Conservation (phyloP, 768 basidiomycete species). For the Lanmaoa rubissima region DNA sequence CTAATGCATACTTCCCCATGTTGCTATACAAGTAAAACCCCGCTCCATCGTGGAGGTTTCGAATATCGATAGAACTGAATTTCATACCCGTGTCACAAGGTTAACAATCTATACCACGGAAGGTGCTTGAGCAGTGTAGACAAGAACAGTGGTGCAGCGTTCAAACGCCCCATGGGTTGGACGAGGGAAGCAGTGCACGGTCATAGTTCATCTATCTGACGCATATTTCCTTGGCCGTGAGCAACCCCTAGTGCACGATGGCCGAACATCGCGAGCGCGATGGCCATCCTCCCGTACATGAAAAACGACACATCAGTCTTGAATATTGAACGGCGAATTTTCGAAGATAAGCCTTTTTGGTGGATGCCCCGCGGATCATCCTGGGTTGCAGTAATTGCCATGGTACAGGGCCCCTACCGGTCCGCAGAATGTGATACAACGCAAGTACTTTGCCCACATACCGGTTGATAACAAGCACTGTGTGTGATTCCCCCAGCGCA, state of each 20-base stretch:
- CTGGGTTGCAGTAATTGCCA: neutral
- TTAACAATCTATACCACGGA: neutral
- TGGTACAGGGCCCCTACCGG: neutral
- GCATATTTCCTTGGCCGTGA: neutral
- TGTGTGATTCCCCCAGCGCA: neutral
- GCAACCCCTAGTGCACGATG: neutral
- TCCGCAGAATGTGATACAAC: neutral
- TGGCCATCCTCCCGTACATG: too few species aligned
- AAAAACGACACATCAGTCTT: neutral
- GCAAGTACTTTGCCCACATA: neutral
- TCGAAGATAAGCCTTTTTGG: neutral
- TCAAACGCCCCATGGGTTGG: neutral
- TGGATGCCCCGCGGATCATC: neutral
- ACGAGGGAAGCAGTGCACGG: neutral
- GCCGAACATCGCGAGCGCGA: neutral
- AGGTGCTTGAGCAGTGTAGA: neutral
- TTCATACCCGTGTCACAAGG: slow-evolving; percentile 28
- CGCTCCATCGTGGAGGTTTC: neutral
- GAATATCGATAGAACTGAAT: slow-evolving; percentile 25
- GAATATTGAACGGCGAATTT: neutral
- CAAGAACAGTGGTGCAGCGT: neutral
- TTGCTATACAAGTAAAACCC: slow-evolving; percentile 48
- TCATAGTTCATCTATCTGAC: neutral
- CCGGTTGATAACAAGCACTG: neutral
- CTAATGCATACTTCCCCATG: slow-evolving; percentile 85